A percentile compares a stretch with the other conserved stretches of the same genome.
Conservation (phyloP, 305 asterid genomes). For the Fraxinus angustifolia region DNA sequence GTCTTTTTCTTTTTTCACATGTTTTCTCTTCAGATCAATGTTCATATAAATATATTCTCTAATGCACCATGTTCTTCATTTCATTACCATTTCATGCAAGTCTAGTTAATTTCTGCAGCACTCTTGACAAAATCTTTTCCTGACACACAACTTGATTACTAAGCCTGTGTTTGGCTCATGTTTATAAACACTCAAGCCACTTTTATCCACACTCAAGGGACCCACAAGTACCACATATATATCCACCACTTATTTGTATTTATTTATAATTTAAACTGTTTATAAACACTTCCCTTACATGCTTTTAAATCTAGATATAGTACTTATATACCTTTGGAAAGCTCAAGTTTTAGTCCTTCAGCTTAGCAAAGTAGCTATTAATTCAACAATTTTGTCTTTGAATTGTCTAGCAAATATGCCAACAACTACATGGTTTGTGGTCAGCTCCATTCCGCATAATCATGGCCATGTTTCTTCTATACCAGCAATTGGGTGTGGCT, state of each 20-base stretch:
- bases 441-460: slow-evolving; percentile 81
- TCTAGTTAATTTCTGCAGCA: not conserved
- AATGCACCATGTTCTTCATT: not conserved
- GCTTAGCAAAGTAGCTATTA: not conserved
- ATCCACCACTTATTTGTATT: not conserved
- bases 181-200: not conserved
- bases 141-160: not conserved
- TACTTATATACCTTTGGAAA: not conserved
- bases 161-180: not conserved
- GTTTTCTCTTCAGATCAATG: not conserved
- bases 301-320: not conserved
- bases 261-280: not conserved
- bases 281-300: not conserved
- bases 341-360: not conserved
- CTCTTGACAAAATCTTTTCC: not conserved
- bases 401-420: slow-evolving; percentile 74
- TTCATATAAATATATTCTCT: not conserved
- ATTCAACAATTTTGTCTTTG: slow-evolving; percentile 10
- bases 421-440: slow-evolving; percentile 91
- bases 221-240: not conserved
- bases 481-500: slow-evolving; percentile 83
- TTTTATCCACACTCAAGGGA: not conserved
- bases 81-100: not conserved
- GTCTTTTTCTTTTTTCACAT: not conserved
- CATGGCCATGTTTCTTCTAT: slow-evolving; percentile 84